A percentile compares a stretch with the other conserved stretches of the same genome.
These are phyloP conservation scores for Leccinum disarticulatum DNA, from an alignment of 768 basidiomycete genomes.

Conservation along the genomic window DNA sequence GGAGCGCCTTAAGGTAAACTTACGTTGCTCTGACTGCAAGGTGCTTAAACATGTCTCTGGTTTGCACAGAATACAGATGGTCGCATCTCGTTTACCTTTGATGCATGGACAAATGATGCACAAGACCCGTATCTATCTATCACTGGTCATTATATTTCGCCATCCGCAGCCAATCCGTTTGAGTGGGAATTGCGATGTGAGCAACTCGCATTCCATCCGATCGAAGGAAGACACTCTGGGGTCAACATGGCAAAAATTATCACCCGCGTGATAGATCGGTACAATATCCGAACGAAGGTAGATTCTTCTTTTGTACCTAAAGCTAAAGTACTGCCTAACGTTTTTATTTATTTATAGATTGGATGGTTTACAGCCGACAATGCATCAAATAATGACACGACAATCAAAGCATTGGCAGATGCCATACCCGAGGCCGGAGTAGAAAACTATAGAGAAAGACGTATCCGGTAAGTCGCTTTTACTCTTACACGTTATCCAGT, in stretches of 20 bases:
- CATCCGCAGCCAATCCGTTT: background rate
- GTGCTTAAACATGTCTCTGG: too few relatives aligned
- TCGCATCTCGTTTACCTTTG: constrained; percentile 11
- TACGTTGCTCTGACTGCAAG: too few relatives aligned
- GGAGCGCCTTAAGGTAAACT: background rate
- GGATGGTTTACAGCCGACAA: constrained; percentile 4
- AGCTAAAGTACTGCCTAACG: background rate
- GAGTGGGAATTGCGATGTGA: background rate
- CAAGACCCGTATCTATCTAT: constrained; percentile 18
- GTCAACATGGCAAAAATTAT: background rate
- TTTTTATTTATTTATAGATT: background rate
- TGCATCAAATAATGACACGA: background rate
- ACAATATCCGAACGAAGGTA: background rate
- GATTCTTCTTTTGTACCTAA: background rate
- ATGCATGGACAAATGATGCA: constrained; percentile 16
- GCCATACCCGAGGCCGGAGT: background rate
- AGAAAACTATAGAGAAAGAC: background rate
- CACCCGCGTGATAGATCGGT: background rate
- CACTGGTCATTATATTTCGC: constrained; percentile 18
- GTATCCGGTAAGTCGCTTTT: background rate
- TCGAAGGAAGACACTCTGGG: background rate
- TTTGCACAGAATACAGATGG: background rate
- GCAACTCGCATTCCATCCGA: background rate
- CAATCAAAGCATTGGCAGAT: background rate
- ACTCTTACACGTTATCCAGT: too few relatives aligned